Percentiles rank a stretch among this genome's conserved stretches.
Evolutionary conservation across 2,329 filamentous ascomycete species (phyloP).

Genomic region (Fusarium anguioides): DNA sequence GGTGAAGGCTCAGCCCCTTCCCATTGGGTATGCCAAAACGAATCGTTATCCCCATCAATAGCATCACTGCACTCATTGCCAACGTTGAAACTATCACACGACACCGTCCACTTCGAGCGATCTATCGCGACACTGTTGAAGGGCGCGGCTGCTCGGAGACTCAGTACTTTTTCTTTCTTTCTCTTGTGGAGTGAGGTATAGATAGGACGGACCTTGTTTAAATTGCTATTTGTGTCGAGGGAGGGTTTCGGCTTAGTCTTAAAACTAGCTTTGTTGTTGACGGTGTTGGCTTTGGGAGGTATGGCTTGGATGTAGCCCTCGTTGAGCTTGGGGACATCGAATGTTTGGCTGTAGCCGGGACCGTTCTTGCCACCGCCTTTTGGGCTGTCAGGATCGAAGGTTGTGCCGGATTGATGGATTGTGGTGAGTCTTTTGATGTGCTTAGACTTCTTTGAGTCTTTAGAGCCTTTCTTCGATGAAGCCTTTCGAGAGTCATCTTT

Average conservation of each 20-base stretch:
- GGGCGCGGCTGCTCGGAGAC: constrained; percentile 22
- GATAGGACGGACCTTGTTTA: constrained; percentile 8
- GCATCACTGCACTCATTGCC: constrained; percentile 18
- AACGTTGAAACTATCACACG: constrained; percentile 19
- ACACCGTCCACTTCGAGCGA: constrained; percentile 18
- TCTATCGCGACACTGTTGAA: constrained; percentile 8
- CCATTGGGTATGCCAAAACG: constrained; percentile 26
- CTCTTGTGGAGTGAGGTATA: background rate
- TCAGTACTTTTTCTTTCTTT: background rate
- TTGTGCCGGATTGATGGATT: constrained; percentile 4
- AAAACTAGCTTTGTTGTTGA: background rate
- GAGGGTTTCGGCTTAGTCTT: constrained; percentile 8
- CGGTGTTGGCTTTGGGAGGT: background rate
- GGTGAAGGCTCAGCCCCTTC: constrained; percentile 7
- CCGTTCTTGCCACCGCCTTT: constrained; percentile 18
- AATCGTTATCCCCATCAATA: constrained; percentile 6
- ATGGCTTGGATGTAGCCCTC: constrained; percentile 11
- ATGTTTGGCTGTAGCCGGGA: background rate
- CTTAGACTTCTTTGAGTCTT: background rate
- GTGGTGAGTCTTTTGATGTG: background rate
- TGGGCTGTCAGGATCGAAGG: constrained; percentile 7
- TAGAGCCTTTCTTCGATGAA: background rate
- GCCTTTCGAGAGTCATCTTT: background rate
- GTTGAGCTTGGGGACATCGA: constrained; percentile 13
- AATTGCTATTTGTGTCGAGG: background rate